phyloP scores from a whole-genome alignment of 768 basidiomycete genomes.

The Lactarius sp. region DNA sequence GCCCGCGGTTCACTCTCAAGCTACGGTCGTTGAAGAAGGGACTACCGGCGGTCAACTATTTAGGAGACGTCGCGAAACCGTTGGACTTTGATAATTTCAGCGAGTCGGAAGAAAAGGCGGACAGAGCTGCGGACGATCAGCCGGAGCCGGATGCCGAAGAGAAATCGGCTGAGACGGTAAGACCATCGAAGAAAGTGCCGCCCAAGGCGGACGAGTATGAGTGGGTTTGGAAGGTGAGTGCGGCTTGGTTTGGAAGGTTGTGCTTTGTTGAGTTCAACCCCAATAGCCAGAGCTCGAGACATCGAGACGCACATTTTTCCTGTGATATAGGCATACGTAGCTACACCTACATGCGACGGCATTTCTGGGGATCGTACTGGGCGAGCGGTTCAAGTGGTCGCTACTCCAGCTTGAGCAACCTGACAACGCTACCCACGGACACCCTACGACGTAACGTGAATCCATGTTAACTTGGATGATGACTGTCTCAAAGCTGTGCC shows the following conservation, averaged over 20 bases:
- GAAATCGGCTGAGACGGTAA: conserved; percentile 19
- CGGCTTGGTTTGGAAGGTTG: not conserved
- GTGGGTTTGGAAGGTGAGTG: conserved; percentile 87
- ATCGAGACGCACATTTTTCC: conserved; percentile 84
- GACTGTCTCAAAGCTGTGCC: not conserved
- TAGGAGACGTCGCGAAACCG: conserved; percentile 56
- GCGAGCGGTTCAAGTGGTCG: not conserved
- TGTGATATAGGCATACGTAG: conserved; percentile 37
- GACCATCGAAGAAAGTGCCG: conserved; percentile 38
- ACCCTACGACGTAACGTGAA: not conserved
- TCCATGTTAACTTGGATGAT: not conserved
- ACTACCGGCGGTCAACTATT: conserved; percentile 70
- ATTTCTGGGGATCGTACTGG: not conserved
- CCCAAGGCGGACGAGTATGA: conserved; percentile 73
- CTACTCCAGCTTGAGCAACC: not conserved
- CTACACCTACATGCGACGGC: not conserved
- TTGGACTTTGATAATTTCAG: conserved; percentile 47
- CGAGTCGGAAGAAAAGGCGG: conserved; percentile 31
- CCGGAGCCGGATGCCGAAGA: conserved; percentile 26
- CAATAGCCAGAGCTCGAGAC: conserved; percentile 88
- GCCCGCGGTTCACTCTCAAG: conserved; percentile 95
- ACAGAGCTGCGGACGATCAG: conserved; percentile 30
- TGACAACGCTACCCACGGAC: not conserved
- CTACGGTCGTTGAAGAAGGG: conserved; percentile 85
- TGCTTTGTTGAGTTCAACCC: conserved; percentile 14